Evolutionary conservation across 495 filamentous ascomycete species (phyloP).

Genomic region (Elasticomyces elasticus): DNA sequence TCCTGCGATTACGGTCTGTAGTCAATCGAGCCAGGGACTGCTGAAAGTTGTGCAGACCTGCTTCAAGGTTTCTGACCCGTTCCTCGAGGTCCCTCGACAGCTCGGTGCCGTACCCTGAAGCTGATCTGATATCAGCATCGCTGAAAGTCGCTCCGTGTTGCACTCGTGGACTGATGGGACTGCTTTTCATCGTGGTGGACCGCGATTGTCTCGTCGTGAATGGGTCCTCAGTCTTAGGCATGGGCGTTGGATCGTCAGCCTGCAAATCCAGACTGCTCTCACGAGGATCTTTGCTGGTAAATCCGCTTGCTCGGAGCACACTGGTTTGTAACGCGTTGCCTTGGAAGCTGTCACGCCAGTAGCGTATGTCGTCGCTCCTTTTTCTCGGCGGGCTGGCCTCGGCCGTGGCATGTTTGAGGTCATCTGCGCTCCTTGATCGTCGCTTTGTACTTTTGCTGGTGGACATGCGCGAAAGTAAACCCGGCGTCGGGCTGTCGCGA

Average conservation of each 20-base stretch:
- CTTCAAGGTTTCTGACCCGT: conserved; percentile 15
- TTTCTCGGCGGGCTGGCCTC: conserved; percentile 3
- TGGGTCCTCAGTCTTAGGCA: background rate
- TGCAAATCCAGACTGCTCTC: background rate
- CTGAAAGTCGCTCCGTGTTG: background rate
- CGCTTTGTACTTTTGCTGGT: conserved; percentile 13
- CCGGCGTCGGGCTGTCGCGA: conserved; percentile 7
- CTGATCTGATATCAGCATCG: conserved; percentile 7
- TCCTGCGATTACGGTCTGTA: conserved; percentile 14
- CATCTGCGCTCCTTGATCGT: conserved; percentile 20
- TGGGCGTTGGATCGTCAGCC: conserved; percentile 1
- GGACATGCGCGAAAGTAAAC: background rate
- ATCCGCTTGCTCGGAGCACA: conserved; percentile 17
- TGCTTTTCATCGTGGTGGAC: background rate
- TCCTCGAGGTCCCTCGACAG: conserved; percentile 21
- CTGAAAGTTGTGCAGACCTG: conserved; percentile 16
- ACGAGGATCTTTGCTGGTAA: background rate
- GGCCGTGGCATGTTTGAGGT: conserved; percentile 2
- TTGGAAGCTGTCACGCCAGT: conserved; percentile 23
- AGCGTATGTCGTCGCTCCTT: conserved; percentile 22
- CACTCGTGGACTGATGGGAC: background rate
- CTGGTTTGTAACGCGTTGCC: too few relatives aligned
- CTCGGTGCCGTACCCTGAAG: conserved; percentile 12
- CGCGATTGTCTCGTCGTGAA: background rate
- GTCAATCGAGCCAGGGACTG: conserved; percentile 9